Percentiles rank a stretch among this genome's conserved stretches.
Evolutionary conservation across 2,329 filamentous ascomycete genomes (phyloP).

Genomic region (Fulvia fulva): DNA sequence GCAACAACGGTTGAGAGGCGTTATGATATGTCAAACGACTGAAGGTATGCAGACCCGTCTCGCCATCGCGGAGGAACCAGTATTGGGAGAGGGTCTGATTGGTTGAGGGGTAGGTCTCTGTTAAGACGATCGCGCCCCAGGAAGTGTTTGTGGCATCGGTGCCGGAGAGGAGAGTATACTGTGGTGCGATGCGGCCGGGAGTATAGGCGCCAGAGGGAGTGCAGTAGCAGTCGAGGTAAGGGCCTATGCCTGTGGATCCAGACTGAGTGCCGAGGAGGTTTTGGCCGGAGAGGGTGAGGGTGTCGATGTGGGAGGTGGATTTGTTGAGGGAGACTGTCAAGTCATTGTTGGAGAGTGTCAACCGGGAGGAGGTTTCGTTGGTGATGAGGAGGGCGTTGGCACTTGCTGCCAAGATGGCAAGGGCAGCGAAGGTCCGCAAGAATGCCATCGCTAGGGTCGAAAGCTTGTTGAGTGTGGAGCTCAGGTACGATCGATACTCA

Average conservation of each 20-base stretch:
- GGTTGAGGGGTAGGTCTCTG: constrained; percentile 55
- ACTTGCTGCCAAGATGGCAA: background rate
- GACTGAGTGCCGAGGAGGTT: constrained; percentile 49
- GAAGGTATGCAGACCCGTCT: constrained; percentile 61
- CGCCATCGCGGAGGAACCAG: constrained; percentile 60
- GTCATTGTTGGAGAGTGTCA: constrained; percentile 45
- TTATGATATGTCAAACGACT: constrained; percentile 59
- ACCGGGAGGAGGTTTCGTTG: constrained; percentile 28
- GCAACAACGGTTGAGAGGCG: constrained; percentile 51
- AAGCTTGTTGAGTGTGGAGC: background rate
- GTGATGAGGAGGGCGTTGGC: constrained; percentile 23
- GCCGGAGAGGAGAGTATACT: constrained; percentile 51
- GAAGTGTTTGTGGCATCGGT: constrained; percentile 48
- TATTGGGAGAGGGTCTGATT: constrained; percentile 61
- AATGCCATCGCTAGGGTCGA: background rate
- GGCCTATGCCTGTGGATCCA: constrained; percentile 44
- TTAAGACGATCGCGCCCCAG: constrained; percentile 59
- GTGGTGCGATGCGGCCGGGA: constrained; percentile 49
- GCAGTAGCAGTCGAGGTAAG: constrained; percentile 63
- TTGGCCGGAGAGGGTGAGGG: constrained; percentile 45
- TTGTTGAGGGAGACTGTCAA: constrained; percentile 45
- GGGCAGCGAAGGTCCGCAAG: background rate
- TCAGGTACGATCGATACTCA: background rate
- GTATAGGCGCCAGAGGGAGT: constrained; percentile 58
- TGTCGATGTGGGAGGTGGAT: constrained; percentile 39